phyloP scores from a whole-genome alignment of 352 stramenopile species.

The Globisporangium spinosum region DNA sequence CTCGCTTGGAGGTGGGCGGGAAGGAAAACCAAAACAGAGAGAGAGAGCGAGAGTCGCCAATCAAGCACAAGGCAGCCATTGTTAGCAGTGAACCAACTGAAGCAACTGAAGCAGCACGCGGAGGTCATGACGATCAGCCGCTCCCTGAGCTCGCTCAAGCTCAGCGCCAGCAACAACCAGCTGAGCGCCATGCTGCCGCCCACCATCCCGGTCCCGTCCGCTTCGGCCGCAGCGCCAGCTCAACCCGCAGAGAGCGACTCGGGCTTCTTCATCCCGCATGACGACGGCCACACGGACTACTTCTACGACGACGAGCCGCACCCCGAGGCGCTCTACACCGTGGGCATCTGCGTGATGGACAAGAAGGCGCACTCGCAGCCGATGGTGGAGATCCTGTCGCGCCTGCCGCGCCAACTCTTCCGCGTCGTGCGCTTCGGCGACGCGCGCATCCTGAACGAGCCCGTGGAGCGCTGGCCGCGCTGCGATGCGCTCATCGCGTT shows the following conservation, averaged over 20 bases:
- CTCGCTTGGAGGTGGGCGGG: not conserved
- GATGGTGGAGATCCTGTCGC: conserved; percentile 95
- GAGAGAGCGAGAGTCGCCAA: conserved; percentile 10
- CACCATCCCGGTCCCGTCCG: not conserved
- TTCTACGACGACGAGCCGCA: conserved; percentile 10
- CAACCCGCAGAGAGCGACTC: not conserved
- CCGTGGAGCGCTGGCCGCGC: conserved; percentile 91
- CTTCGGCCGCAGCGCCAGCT: not conserved
- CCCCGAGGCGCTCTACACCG: conserved; percentile 33
- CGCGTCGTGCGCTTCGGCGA: conserved; percentile 98
- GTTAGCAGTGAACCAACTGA: no score
- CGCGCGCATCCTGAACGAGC: conserved; percentile 92
- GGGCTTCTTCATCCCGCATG: conserved; percentile 18
- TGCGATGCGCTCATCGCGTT: conserved; percentile 98
- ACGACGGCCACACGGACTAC: conserved; percentile 13
- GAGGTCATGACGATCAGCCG: conserved; percentile 17
- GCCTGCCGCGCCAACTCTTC: conserved; percentile 89
- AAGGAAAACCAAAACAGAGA: not conserved
- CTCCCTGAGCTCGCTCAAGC: conserved; percentile 13
- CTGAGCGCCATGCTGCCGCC: conserved; percentile 9
- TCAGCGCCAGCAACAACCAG: conserved; percentile 18
- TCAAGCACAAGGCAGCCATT: conserved; percentile 7
- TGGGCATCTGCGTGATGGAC: conserved; percentile 98
- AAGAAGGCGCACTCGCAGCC: conserved; percentile 95
- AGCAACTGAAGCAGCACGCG: not conserved